Base-by-base conservation (phyloP, 2,329 filamentous ascomycete genomes). In the Sporothrix pseudoabietina region DNA sequence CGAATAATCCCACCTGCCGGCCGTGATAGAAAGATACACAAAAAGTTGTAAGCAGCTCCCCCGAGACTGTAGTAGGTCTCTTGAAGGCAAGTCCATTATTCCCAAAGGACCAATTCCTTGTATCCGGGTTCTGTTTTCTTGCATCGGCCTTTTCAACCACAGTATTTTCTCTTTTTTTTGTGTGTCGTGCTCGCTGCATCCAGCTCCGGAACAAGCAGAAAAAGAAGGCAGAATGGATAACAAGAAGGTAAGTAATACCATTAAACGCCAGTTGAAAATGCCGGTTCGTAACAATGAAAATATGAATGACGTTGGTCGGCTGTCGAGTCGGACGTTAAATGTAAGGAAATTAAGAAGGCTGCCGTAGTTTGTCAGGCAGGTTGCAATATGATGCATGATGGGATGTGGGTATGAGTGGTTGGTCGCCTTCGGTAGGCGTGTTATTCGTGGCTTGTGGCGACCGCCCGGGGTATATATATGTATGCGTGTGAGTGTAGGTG, bases 221-320 rank as follows among this genome's bases (percentile, higher is more conserved):
- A 66, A 49, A 12, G 16, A 49, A 12, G 16, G 26, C 16, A 52
- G 9, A 41, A 55, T 41, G 19, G 9, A 44, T n/a, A 39, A 63
- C 16, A 26, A 22, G 35, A 52, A 30, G 19, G 26, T 10, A 68
- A 68, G 22, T 3, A 22, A 49, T 47, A 19, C 52, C 19, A 49
- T 5, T 52, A n/a, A 71, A 70, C 72, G 72, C 72, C 72, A 44
- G 35, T 32, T 57, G 68, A 22, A 73, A 73, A 71, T 71, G 68
- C 68, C 35, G 41, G 65, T 30, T 52, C 65, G 44, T 52, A 49
- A 19, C 44, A 49, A 49, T 16, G 12, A 19, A 19, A 35, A 68
- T 5, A 68, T n/a, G 26, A 68, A 26, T 30, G 39, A 66, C 30
- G n/a, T 52, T n/a, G 44, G 44, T 55, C 10, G 39, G 47, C 32